phyloP scores from a whole-genome alignment of 371 early-diverging fungal genomes.

The Rhizopus microsporus region DNA sequence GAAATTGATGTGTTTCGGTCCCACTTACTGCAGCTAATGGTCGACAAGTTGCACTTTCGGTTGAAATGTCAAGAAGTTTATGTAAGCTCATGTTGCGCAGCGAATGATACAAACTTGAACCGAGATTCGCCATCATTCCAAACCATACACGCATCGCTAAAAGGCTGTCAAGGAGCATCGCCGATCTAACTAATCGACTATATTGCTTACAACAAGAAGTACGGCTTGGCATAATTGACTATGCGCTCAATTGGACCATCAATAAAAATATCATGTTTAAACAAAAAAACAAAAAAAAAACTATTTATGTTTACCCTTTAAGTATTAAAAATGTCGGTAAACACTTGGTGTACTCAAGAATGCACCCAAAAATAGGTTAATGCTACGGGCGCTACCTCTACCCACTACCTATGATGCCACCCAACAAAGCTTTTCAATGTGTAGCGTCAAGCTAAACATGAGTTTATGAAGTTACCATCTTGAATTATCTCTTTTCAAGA shows the following conservation, averaged over 20 bases:
- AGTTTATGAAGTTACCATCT: too few relatives aligned
- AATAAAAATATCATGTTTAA: too few relatives aligned
- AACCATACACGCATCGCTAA: constrained; percentile 9
- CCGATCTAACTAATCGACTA: constrained; percentile 11
- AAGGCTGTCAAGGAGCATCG: constrained; percentile 15
- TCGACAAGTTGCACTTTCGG: constrained; percentile 14
- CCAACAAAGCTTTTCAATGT: too few relatives aligned
- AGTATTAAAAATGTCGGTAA: too few relatives aligned
- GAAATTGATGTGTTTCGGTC: constrained; percentile 13
- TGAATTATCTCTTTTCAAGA: too few relatives aligned
- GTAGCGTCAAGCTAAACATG: too few relatives aligned
- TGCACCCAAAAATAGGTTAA: too few relatives aligned
- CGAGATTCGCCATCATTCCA: constrained; percentile 10
- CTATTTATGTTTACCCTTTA: too few relatives aligned
- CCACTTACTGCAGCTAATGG: constrained; percentile 13
- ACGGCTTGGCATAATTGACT: constrained; percentile 19
- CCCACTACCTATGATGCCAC: too few relatives aligned
- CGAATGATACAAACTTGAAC: constrained; percentile 14
- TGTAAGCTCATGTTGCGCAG: constrained; percentile 14
- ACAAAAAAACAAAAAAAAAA: too few relatives aligned
- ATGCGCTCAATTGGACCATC: constrained; percentile 16
- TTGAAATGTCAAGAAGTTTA: constrained; percentile 17
- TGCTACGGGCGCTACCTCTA: too few relatives aligned
- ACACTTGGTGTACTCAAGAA: too few relatives aligned
- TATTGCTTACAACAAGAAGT: constrained; percentile 14